phyloP scores from a whole-genome alignment of 805 yeast genomes.

The Wickerhamomyces sydowiorum region DNA sequence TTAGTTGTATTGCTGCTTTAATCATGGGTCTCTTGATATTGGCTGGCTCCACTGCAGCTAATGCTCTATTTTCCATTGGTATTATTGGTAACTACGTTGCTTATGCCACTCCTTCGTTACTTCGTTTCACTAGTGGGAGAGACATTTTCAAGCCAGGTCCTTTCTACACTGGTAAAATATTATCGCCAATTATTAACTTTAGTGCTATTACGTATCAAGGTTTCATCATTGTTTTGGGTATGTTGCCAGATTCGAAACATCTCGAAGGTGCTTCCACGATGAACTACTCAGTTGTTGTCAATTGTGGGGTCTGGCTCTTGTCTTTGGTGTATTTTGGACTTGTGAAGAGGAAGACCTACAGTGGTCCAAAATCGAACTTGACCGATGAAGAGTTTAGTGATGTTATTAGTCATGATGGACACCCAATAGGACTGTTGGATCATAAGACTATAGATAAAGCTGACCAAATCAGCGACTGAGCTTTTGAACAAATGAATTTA shows the following conservation, averaged over 20 bases:
- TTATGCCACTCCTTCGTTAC: constrained; percentile 32
- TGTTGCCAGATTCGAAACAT: constrained; percentile 49
- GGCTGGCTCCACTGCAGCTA: constrained; percentile 36
- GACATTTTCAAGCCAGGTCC: constrained; percentile 61
- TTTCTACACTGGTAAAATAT: constrained; percentile 51
- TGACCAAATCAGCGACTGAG: too few species aligned
- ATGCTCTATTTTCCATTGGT: constrained; percentile 38
- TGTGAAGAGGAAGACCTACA: constrained; percentile 47
- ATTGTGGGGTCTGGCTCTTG: constrained; percentile 54
- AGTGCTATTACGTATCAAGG: constrained; percentile 42
- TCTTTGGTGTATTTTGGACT: constrained; percentile 45
- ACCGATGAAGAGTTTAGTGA: too few species aligned
- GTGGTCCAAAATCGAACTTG: constrained; percentile 42
- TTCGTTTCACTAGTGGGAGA: constrained; percentile 39
- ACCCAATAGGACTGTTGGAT: too few species aligned
- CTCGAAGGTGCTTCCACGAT: constrained; percentile 35
- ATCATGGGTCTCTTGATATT: constrained; percentile 35
- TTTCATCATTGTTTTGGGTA: constrained; percentile 49
- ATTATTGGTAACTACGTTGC: constrained; percentile 39
- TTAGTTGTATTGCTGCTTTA: constrained; percentile 31
- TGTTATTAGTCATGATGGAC: constrained; percentile 67
- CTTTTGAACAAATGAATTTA: too few species aligned
- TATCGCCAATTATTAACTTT: constrained; percentile 41
- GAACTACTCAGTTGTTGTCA: constrained; percentile 71
- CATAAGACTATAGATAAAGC: too few species aligned